phyloP scores from a whole-genome alignment of 768 basidiomycete genomes.

The Suillus plorans region DNA sequence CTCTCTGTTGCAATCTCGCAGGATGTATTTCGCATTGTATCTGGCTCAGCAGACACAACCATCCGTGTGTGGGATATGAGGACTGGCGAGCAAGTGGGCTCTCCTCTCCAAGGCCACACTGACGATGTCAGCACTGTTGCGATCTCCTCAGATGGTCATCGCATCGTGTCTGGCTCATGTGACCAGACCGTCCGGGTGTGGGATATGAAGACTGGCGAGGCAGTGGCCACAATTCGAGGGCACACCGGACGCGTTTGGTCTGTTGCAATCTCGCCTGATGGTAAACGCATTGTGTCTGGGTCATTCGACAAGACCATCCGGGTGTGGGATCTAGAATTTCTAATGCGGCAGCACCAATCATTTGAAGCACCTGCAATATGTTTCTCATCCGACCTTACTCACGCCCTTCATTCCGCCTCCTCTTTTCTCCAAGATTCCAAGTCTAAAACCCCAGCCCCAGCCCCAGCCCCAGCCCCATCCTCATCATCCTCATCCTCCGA shows the following conservation, averaged over 20 bases:
- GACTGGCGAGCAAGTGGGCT: not conserved
- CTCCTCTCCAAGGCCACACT: not conserved
- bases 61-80: not conserved
- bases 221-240: not conserved
- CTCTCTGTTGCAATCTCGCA: too few relatives aligned
- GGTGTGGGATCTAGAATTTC: not conserved
- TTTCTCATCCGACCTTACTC: not conserved
- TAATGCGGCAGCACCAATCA: not conserved
- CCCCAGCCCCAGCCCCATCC: too few relatives aligned
- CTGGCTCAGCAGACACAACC: not conserved
- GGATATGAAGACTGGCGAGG: not conserved
- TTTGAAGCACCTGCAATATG: not conserved
- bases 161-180: not conserved
- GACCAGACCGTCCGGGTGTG: not conserved
- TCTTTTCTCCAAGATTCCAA: not conserved
- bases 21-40: not conserved
- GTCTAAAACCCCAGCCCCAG: not conserved
- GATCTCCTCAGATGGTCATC: not conserved
- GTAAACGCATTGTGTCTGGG: not conserved
- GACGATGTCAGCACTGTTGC: too few relatives aligned
- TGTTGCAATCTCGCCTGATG: not conserved
- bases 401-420: not conserved
- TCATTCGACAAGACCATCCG: not conserved
- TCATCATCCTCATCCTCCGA: too few relatives aligned
- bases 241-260: not conserved